phyloP scores from a whole-genome alignment of 2,329 filamentous ascomycete species.

The Clonostachys sp. region DNA sequence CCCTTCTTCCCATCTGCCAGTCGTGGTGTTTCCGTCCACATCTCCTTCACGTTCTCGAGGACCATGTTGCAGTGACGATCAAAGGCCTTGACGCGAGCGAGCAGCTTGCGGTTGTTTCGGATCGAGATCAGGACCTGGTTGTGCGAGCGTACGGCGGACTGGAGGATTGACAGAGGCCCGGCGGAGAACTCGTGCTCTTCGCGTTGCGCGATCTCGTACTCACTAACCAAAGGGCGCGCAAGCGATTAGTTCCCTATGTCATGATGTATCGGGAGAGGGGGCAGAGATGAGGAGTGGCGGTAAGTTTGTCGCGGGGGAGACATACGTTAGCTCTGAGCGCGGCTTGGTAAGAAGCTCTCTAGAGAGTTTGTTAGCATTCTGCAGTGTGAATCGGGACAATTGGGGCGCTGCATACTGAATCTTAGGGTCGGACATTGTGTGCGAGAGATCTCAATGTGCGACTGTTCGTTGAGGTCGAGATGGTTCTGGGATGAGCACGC shows the following conservation, averaged over 20 bases:
- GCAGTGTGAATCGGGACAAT: neutral
- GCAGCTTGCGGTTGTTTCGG: constrained; percentile 96
- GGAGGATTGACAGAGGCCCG: constrained; percentile 76
- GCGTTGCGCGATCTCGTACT: constrained; percentile 82
- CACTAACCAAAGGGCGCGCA: constrained; percentile 40
- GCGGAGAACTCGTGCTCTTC: constrained; percentile 52
- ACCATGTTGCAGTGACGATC: constrained; percentile 99
- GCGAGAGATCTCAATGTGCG: neutral
- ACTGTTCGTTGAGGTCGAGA: constrained; percentile 2
- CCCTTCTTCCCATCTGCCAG: constrained; percentile 84
- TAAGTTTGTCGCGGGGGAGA: constrained; percentile 12
- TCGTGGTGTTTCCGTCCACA: constrained; percentile 95
- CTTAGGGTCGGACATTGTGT: constrained; percentile 61
- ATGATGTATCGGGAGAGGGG: constrained; percentile 2
- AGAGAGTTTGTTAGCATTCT: constrained; percentile 19
- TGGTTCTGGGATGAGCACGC: constrained; percentile 12
- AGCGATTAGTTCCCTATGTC: constrained; percentile 6
- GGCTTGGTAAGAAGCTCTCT: constrained; percentile 89
- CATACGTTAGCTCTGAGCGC: constrained; percentile 86
- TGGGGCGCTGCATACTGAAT: constrained; percentile 57
- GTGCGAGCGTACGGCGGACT: constrained; percentile 92
- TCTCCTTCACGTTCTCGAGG: constrained; percentile 88
- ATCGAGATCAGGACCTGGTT: constrained; percentile 95
- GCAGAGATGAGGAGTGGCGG: constrained; percentile 4
- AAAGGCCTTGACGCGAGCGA: constrained; percentile 96